Evolutionary conservation across 2,329 filamentous ascomycete species (phyloP), one percentile per base, ranked within the genome.

Genomic region (Bipolaris bicolor): DNA sequence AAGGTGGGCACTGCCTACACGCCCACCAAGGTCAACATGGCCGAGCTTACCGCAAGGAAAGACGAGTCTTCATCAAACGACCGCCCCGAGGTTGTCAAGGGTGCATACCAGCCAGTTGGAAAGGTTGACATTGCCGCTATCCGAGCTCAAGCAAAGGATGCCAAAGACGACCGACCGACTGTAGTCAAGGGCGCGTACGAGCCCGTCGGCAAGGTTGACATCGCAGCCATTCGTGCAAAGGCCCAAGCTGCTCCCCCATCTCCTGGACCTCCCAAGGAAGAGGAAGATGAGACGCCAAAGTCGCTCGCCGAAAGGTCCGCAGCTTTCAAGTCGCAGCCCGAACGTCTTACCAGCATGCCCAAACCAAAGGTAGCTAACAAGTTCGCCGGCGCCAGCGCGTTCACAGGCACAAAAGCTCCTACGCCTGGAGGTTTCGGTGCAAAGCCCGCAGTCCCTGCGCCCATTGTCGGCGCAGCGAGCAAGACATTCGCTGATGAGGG

Each of bases 61-160:
- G 84, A 84, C 66, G 84, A 90, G 62, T 82, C 88, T 10, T 86
- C 89, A 39, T 78, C 84, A 43, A 74, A 76, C 46, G 71, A 77
- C 22, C 68, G 71, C 22, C 74, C 78, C 10, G 89, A 92, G 71
- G 85, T 97, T 18, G 87, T 98, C 49, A 90, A 80, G 71, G 95
- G 95, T 43, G 89, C 85, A 15, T 99, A 99, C 77, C 92, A 97
- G 75, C 95, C 95, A 18, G 82, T 99, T 67, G 95, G 95, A 55
- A 98, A 97, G 80, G 90, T 99, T n/a, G 93, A 99, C 71, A 98
- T 99, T 78, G 90, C 90, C 22, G 93, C 92, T 36, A 90, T 99
- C 65, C 87, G 95, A 62, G 79, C 88, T 83, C 74, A 91, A 84
- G 81, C 92, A 79, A 72, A 88, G 82, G 63, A 65, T 34, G 61